A percentile compares a stretch with the other conserved stretches of the same genome.
Evolutionary conservation across 176 grass and related monocot species (phyloP).

Genomic region (Miscanthus lutarioriparius): DNA sequence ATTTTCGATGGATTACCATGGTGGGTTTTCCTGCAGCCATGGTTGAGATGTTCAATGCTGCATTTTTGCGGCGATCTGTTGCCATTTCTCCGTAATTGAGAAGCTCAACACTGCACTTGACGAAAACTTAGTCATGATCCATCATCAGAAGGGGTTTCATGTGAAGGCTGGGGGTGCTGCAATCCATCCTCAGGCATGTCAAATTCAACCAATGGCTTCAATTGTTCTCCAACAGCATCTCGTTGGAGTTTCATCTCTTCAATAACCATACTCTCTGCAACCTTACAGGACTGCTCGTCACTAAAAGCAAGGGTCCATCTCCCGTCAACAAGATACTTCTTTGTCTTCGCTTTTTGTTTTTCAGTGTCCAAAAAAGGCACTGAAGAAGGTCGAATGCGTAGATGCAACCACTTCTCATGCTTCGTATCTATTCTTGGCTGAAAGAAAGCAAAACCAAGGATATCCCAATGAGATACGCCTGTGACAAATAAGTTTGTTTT

Average conservation of each 20-base stretch:
- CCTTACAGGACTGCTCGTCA: slow-evolving; percentile 71
- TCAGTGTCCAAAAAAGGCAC: slow-evolving; percentile 78
- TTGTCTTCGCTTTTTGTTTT: slow-evolving; percentile 57
- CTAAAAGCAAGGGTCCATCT: slow-evolving; percentile 96
- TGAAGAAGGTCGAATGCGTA: slow-evolving; percentile 80
- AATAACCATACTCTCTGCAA: slow-evolving; percentile 66
- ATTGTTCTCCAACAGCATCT: slow-evolving; percentile 50
- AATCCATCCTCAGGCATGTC: slow-evolving; percentile 51
- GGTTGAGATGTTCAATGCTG: slow-evolving; percentile 23
- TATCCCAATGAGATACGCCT: slow-evolving; percentile 22
- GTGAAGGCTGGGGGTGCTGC: slow-evolving; percentile 25
- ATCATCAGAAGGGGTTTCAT: slow-evolving; percentile 35
- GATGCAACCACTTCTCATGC: slow-evolving; percentile 87
- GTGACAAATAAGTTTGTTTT: neutral
- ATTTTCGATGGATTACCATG: neutral
- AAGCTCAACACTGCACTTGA: slow-evolving; percentile 36
- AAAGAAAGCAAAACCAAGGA: slow-evolving; percentile 37
- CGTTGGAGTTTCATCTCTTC: slow-evolving; percentile 68
- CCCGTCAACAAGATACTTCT: slow-evolving; percentile 90
- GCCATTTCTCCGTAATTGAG: neutral
- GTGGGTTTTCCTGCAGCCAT: slow-evolving; percentile 20
- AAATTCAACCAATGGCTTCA: slow-evolving; percentile 64
- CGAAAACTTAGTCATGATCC: slow-evolving; percentile 28
- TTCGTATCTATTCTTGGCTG: slow-evolving; percentile 90
- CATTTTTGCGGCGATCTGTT: slow-evolving; percentile 17